Conservation (phyloP, 2,329 filamentous ascomycete genomes). For the Exophiala lecanii-corni region DNA sequence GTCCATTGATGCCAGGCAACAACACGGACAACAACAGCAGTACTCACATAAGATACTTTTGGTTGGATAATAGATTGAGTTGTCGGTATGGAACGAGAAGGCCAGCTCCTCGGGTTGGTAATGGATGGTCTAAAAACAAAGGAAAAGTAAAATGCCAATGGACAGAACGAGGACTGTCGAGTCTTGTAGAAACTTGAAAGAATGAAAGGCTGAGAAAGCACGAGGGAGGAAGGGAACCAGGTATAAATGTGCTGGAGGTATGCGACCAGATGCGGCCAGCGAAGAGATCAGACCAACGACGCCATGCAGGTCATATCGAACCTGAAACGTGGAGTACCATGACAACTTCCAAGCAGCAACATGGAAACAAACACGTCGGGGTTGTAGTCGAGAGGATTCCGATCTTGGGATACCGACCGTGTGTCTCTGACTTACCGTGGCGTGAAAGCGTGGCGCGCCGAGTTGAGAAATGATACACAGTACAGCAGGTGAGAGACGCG, state of each 20-base stretch:
- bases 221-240: constrained; percentile 19
- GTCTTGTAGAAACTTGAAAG: constrained; percentile 23
- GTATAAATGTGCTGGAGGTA: constrained; percentile 26
- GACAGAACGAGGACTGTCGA: constrained; percentile 13
- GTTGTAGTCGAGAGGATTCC: constrained; percentile 18
- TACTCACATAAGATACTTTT: constrained; percentile 22
- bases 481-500: constrained; percentile 7
- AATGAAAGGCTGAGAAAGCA: constrained; percentile 27
- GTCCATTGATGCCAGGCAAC: constrained; percentile 8
- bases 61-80: constrained; percentile 9
- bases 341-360: constrained; percentile 8
- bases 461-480: neutral
- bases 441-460: constrained; percentile 10
- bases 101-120: constrained; percentile 22
- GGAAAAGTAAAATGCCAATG: constrained; percentile 24
- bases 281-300: constrained; percentile 20
- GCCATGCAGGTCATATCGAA: constrained; percentile 21
- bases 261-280: constrained; percentile 14
- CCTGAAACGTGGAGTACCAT: constrained; percentile 22
- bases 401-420: constrained; percentile 16
- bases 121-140: constrained; percentile 19
- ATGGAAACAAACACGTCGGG: constrained; percentile 21
- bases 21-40: constrained; percentile 4
- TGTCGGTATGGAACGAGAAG: constrained; percentile 16
- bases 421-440: constrained; percentile 7